Base-by-base conservation (phyloP, 2,329 filamentous ascomycete genomes). In the Decorospora gaudefroyi region DNA sequence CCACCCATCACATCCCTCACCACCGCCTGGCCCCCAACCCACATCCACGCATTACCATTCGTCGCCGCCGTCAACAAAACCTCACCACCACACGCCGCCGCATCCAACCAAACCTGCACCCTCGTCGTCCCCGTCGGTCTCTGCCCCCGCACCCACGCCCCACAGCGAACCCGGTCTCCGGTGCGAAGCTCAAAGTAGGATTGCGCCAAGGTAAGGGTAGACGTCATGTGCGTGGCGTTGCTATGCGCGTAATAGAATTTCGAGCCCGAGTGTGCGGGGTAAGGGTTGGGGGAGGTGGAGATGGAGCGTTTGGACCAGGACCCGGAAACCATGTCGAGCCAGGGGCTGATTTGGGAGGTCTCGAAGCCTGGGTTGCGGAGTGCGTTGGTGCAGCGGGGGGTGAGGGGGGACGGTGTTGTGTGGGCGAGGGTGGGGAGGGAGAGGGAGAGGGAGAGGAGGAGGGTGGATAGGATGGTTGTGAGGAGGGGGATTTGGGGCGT, bases 361-460 rank as follows among this genome's bases (percentile, higher is more conserved):
- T 58, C 55, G 40, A 62, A 62, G 12, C 54, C 54, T 0, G 56
- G 56, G 33, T 62, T 62, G 13, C 11, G 22, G 28, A 60, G 19
- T 22, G 27, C 27, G 38, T 62, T 59, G 6, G 40, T 37, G 32
- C 51, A 50, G 36, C 32, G 45, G 29, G 48, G 46, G 32, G 9
- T 6, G 34, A 13, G 19, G 30, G 25, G 13, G 4, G 38, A 8
- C 11, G 35, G 31, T 15, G 31, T 6, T 13, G 35, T 4, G 21
- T 28, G 2, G 23, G 17, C 8, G 31, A 19, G 26, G 3, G 10
- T 25, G n/a, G 17, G 5, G n/a, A 29, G 15, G 23, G 28, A 22
- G 37, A 22, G 40, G 11, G 42, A 29, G 31, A 29, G 27, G 28
- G 27, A 16, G 12, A 27, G 21, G 8, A 19, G 18, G 27, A 44